Evolutionary conservation across 2,329 filamentous ascomycete species (phyloP), one percentile per base, ranked within the genome.

Genomic region (Elsinoe batatas): DNA sequence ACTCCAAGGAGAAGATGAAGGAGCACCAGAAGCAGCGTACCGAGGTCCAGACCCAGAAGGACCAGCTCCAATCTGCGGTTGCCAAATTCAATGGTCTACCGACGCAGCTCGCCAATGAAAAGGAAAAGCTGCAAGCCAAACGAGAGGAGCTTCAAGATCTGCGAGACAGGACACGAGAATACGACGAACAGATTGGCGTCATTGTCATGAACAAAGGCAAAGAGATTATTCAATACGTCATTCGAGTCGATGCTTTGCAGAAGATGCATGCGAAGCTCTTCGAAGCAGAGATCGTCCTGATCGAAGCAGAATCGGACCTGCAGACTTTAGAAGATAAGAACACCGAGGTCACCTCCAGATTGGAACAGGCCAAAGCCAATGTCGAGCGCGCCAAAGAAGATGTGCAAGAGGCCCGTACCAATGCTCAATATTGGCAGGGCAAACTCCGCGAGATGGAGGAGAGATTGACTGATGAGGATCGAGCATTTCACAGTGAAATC

Each of bases 301-400:
- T 94, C 30, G 93, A 98, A 73, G 91, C 89, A 1, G 69, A 76
- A n/a, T 96, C 90, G 0, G 93, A 98, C 64, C 69, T 86, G 2
- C 76, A 81, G 43, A 79, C 80, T 5, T 74, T 96, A n/a, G 79
- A 81, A 62, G 73, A 74, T 13, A 83, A 83, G 57, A 88, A 89
- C 62, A 63, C 68, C 7, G 75, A 80, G 47, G 80, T 89, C 57
- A 75, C 77, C 55, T 65, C 74, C 40, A 69, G 71, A 42, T 72
- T 86, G 3, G 74, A 79, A 18, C 66, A 62, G 70, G 8, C 76
- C 74, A 71, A 72, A 58, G 60, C 63, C 5, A 72, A 72, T 22
- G 66, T 79, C 6, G 54, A 61, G 6, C 58, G 68, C 20, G 68
- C 74, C 4, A 67, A 38, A 38, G 66, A 69, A 1, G 68, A 73